Conservation (phyloP, 345 rosid species). For the Eucalyptus viminalis region DNA sequence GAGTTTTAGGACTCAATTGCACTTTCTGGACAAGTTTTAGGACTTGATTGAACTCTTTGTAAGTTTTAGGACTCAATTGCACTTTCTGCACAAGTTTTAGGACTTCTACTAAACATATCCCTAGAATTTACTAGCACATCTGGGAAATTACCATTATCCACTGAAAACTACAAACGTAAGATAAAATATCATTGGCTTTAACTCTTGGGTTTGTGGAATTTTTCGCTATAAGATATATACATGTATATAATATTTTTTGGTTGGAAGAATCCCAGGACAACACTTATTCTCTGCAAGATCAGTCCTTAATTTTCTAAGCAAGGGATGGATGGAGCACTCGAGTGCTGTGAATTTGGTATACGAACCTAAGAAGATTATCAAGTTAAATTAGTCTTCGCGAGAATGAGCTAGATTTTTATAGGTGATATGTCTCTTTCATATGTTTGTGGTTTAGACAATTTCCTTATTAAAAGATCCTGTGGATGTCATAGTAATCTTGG, state of each 20-base stretch:
- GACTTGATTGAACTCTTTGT: no score
- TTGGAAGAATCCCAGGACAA: fast-evolving
- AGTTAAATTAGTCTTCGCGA: neutral
- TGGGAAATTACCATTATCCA: neutral
- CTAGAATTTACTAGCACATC: fast-evolving
- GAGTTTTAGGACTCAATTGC: no score
- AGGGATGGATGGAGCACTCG: neutral
- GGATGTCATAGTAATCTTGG: neutral
- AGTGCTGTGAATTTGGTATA: neutral
- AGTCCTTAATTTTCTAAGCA: neutral
- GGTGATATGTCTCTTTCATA: neutral
- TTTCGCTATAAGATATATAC: neutral
- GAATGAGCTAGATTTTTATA: neutral
- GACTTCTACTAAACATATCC: no score
- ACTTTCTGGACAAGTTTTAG: no score
- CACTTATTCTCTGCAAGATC: neutral
- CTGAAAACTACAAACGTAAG: neutral
- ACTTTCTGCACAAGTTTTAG: no score
- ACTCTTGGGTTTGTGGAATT: neutral
- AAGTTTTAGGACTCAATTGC: no score
- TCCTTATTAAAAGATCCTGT: neutral
- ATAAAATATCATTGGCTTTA: neutral
- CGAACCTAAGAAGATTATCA: neutral
- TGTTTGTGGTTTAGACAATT: neutral
- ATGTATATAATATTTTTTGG: neutral